Base-by-base conservation (phyloP, 352 stramenopile species). In the Phytopythium delawarense region DNA sequence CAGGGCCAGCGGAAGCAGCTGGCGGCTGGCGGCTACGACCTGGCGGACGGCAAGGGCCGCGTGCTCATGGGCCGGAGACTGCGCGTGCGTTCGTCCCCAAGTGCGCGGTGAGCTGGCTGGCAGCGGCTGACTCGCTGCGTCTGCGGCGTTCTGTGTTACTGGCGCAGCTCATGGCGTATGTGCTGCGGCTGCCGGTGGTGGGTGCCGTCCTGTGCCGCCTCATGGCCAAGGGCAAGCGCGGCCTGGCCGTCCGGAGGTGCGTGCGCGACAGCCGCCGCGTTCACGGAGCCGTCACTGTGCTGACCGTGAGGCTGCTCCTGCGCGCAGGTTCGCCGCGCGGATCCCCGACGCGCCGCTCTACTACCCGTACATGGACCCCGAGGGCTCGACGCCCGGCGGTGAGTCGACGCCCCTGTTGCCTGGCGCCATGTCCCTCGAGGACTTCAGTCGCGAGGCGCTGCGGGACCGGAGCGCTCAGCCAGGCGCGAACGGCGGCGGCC, bases 311-410 rank as follows among this genome's bases (percentile, higher is more conserved):
- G 15, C 8, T 49, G 20, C 28, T 13, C n/a, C 25, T 30, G 21
- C 64, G 28, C 15, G 11, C 45, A 82, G 74, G 28, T 69, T 88
- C 37, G 84, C 84, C 2, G 73, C 84, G 0, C 76, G 62, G n/a
- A 71, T 93, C n/a, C 67, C 76, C 3, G 70, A 96, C 53, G 54
- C 82, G 55, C 91, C 91, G 16, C 59, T 96, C 34, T 96, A 95
- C 62, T 94, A 94, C 64, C 88, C 89, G 35, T 88, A 79, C 51
- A 53, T 88, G 39, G 76, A 85, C 12, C 76, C 80, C 0, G 80
- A 72, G 50, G 42, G 64, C 16, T 66, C 44, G 21, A 74, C 67
- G 52, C 44, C 53, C 5, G 52, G 46, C 18, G 42, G 32, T 4
- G 28, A 48, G 45, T 8, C 7, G 4, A 21, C 8, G n/a, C 4